Evolutionary conservation across 495 filamentous ascomycete genomes (phyloP), one percentile per base, ranked within the genome.

Genomic region (Aspergillus baeticus): DNA sequence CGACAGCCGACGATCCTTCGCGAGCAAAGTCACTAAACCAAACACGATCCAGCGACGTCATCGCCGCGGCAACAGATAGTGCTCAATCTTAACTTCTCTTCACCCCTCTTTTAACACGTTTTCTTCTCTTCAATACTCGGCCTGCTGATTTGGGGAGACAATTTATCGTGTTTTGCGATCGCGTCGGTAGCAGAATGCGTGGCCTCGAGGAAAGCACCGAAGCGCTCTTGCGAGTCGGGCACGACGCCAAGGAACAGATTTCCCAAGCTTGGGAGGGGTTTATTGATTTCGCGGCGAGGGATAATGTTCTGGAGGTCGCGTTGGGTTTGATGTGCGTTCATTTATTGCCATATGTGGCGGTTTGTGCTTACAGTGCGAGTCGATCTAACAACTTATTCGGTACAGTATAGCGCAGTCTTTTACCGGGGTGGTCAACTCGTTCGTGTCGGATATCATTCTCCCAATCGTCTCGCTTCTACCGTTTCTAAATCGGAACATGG

Each of bases 221-320:
- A 52, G 53, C 2, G 6, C n/a, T 56, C 35, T 17, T 72, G 1
- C 13, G 65, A 8, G 60, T 70, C 11, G 64, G 69, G 37, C 67
- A 73, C 11, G 65, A 66, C n/a, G 70, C 68, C 20, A 53, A 64
- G 41, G 63, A 67, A 18, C 67, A 62, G 44, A 63, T 75, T 13
- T 72, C 66, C 38, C 72, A 75, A 52, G 60, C 81, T 46, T 85
- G 81, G 74, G 66, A 77, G 18, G 82, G 84, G 29, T 91, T 91
- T 68, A 65, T 84, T 23, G 85, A 87, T 51, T 91, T 88, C 57
- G 87, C 86, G 6, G 80, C 88, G 23, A 80, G 84, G 44, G 87
- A 88, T 53, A 91, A 91, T 57, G 86, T 91, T 31, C 78, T 91
- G 22, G 85, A 89, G 65, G 86, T 91, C 39, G 87, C 87, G 13